Evolutionary conservation across 257 asterid species (phyloP).

Genomic region (Przewalskia tangutica): DNA sequence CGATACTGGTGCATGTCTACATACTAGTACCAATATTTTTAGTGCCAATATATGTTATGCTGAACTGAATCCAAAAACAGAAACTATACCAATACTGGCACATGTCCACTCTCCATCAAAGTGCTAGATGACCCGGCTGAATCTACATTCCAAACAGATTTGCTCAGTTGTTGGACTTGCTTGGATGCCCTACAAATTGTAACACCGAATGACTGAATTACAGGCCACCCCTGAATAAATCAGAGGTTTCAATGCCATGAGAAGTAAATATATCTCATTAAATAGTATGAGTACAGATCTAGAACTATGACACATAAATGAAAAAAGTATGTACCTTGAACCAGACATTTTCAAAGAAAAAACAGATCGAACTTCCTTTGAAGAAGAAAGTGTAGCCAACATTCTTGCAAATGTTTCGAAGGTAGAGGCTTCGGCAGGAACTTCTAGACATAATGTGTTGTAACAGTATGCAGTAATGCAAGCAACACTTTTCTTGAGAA

Average conservation of each 20-base stretch:
- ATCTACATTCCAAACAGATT: conserved; percentile 74
- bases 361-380: conserved; percentile 80
- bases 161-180: conserved; percentile 58
- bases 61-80: neutral
- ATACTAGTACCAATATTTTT: neutral
- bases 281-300: neutral
- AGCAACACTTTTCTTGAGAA: conserved; percentile 95
- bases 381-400: conserved; percentile 79
- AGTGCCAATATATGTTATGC: neutral
- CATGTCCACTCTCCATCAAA: conserved; percentile 72
- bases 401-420: conserved; percentile 87
- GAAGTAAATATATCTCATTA: neutral
- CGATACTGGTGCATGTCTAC: neutral
- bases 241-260: neutral
- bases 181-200: conserved; percentile 57
- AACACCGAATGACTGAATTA: neutral
- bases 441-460: conserved; percentile 56
- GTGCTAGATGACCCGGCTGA: conserved; percentile 72
- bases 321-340: conserved; percentile 47
- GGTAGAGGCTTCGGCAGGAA: conserved; percentile 79
- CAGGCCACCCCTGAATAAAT: neutral
- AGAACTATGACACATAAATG: conserved; percentile 5
- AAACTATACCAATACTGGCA: conserved; percentile 45
- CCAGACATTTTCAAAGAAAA: conserved; percentile 58
- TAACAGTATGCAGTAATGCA: conserved; percentile 86